Conservation (phyloP, 192 early-diverging fungal species). For the Funneliformis geosporum region DNA sequence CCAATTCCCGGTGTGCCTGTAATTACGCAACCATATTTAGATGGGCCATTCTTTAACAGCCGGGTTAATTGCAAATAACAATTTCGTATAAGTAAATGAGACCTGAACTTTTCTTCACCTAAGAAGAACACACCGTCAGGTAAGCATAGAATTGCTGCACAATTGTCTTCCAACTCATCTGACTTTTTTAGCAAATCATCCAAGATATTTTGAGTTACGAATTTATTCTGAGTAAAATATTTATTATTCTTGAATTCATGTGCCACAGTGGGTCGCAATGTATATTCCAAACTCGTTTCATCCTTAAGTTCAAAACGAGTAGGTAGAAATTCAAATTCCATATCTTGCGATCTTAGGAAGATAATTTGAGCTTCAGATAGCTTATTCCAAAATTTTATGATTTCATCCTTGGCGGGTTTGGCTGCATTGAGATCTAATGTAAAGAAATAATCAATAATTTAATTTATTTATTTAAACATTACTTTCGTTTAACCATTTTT, state of each 20-base stretch:
- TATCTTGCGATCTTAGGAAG: conserved; percentile 5
- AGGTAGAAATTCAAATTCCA: neutral
- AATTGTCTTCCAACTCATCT: neutral
- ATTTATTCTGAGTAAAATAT: neutral
- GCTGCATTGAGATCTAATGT: too few relatives aligned
- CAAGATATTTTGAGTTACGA: neutral
- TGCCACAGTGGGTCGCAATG: neutral
- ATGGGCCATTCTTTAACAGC: neutral
- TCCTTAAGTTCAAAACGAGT: neutral
- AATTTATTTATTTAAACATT: too few relatives aligned
- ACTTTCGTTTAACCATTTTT: too few relatives aligned
- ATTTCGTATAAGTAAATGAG: conserved; percentile 8
- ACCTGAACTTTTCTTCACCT: neutral
- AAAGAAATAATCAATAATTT: too few relatives aligned
- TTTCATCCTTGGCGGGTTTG: neutral
- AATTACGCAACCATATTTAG: neutral
- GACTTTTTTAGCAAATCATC: neutral
- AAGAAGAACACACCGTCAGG: conserved; percentile 11
- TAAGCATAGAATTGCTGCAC: conserved; percentile 9
- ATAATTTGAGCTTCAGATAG: conserved; percentile 3
- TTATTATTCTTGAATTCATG: neutral
- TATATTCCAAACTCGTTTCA: neutral
- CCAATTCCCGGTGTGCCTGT: conserved; percentile 19
- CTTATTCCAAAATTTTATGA: conserved; percentile 18
- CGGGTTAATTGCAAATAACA: conserved; percentile 11